phyloP scores from a whole-genome alignment of 495 filamentous ascomycete species.

The Xylona heveae region DNA sequence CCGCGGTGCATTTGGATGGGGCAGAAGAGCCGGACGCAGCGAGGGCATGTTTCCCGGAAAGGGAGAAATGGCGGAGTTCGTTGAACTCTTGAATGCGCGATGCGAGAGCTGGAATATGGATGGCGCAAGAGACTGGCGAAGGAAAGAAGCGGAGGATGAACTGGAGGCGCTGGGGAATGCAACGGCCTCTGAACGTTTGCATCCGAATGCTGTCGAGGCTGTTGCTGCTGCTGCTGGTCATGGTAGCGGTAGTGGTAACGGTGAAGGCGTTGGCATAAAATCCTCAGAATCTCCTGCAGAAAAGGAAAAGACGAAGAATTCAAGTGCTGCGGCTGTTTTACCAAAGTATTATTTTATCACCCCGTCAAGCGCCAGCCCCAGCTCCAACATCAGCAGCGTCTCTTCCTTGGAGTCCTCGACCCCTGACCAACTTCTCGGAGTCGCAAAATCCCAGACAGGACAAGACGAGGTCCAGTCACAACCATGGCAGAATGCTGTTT shows the following conservation, averaged over 20 bases:
- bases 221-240: too few relatives aligned
- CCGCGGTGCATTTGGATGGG: slow-evolving; percentile 17
- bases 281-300: too few relatives aligned
- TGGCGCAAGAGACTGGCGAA: slow-evolving; percentile 40
- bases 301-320: too few relatives aligned
- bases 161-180: slow-evolving; percentile 1
- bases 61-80: slow-evolving; percentile 43
- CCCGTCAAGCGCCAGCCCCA: slow-evolving; percentile 1
- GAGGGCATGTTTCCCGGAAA: slow-evolving; percentile 23
- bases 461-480: too few relatives aligned
- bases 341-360: slow-evolving; percentile 10
- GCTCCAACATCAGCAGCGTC: too few relatives aligned
- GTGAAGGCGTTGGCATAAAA: too few relatives aligned
- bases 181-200: neutral
- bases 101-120: slow-evolving; percentile 59
- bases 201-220: slow-evolving; percentile 1
- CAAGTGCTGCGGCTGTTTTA: too few relatives aligned
- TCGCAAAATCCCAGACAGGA: too few relatives aligned
- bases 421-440: too few relatives aligned
- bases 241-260: too few relatives aligned
- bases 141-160: slow-evolving; percentile 20
- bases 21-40: slow-evolving; percentile 14
- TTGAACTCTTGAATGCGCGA: slow-evolving; percentile 42
- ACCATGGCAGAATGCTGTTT: too few relatives aligned
- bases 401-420: too few relatives aligned